These are phyloP conservation scores for Earliella scabrosa DNA, from an alignment of 1,284 basidiomycete genomes.

Conservation along the genomic window DNA sequence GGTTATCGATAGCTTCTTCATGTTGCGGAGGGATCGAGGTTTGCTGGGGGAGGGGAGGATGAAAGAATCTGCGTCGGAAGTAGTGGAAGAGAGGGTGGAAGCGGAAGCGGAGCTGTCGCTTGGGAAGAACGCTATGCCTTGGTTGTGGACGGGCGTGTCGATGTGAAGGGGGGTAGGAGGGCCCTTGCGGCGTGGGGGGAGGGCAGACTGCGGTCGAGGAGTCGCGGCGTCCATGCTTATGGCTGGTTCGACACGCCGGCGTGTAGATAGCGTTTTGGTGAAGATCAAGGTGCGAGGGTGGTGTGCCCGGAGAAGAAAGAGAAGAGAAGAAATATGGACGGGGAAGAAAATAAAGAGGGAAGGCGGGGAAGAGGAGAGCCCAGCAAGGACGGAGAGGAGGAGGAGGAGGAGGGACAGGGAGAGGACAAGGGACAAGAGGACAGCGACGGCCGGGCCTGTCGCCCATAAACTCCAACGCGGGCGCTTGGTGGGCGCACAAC, in stretches of 20 bases:
- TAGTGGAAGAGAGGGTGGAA: slow-evolving; percentile 55
- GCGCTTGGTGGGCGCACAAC: slow-evolving; percentile 8
- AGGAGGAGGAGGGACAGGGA: slow-evolving; percentile 8
- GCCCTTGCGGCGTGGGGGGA: slow-evolving; percentile 54
- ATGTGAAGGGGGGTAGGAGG: slow-evolving; percentile 64
- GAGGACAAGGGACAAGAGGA: slow-evolving; percentile 13
- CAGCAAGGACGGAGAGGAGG: slow-evolving; percentile 26
- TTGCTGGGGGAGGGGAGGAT: slow-evolving; percentile 46
- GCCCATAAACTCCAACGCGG: slow-evolving; percentile 15
- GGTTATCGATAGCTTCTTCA: slow-evolving; percentile 76
- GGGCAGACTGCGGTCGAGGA: slow-evolving; percentile 35
- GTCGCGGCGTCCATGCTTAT: slow-evolving; percentile 43
- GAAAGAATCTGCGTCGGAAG: slow-evolving; percentile 55
- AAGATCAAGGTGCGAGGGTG: slow-evolving; percentile 11
- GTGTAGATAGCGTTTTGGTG: slow-evolving; percentile 38
- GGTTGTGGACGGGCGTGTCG: slow-evolving; percentile 51
- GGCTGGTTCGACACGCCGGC: slow-evolving; percentile 52
- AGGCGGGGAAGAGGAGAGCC: slow-evolving; percentile 19
- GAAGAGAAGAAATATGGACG: slow-evolving; percentile 34
- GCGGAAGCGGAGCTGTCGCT: slow-evolving; percentile 49
- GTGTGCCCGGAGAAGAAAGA: slow-evolving; percentile 19
- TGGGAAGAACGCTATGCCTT: slow-evolving; percentile 52
- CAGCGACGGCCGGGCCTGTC: not conserved
- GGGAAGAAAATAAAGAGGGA: slow-evolving; percentile 30
- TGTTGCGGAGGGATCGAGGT: slow-evolving; percentile 58